These are phyloP conservation scores for Corymbia citriodora DNA, from an alignment of 441 rosid genomes.

Conservation along the genomic window DNA sequence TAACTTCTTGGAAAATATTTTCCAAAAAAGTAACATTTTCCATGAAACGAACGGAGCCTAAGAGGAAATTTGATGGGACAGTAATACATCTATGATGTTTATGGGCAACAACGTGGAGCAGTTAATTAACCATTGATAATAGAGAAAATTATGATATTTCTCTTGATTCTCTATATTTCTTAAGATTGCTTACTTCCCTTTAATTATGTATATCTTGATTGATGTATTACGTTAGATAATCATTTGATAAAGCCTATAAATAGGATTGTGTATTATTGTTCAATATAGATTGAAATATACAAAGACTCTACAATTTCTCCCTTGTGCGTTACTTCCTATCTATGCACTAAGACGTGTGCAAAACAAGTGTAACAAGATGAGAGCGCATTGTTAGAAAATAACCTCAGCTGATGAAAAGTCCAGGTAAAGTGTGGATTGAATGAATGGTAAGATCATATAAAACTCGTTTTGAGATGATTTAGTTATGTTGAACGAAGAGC, in stretches of 20 bases:
- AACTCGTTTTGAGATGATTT: background rate
- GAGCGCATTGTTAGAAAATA: background rate
- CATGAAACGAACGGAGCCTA: no score
- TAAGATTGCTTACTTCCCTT: background rate
- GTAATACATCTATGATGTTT: background rate
- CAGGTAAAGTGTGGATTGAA: background rate
- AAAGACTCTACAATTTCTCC: background rate
- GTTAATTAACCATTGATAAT: background rate
- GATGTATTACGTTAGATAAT: background rate
- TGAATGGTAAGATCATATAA: background rate
- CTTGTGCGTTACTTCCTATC: background rate
- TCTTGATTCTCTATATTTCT: background rate
- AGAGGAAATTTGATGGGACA: background rate
- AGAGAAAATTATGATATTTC: background rate
- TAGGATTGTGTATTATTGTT: background rate
- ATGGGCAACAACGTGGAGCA: background rate
- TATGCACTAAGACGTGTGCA: fast-evolving
- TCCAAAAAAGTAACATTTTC: no score
- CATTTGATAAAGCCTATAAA: background rate
- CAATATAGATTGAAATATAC: background rate
- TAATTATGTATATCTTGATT: background rate
- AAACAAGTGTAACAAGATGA: background rate
- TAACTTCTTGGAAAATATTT: no score
- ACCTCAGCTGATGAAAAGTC: background rate
- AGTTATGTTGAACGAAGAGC: background rate